These are phyloP conservation scores for Achaetomium macrosporum DNA, from an alignment of 2,329 filamentous ascomycete genomes.

Conservation along the genomic window DNA sequence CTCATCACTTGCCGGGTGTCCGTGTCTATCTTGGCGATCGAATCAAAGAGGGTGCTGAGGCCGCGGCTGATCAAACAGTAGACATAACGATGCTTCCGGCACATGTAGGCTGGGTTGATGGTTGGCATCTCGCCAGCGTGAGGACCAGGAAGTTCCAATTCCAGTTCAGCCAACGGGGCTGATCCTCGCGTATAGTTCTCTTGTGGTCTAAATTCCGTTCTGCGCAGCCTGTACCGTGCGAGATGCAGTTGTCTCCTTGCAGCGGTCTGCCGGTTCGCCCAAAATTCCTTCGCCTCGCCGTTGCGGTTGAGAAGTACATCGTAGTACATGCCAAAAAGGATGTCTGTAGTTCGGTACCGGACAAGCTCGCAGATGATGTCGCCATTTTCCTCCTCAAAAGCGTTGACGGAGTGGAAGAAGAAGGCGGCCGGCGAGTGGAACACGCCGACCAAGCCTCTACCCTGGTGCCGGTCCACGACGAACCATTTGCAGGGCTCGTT, in stretches of 20 bases:
- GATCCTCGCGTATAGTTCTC: background rate
- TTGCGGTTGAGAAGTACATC: slow-evolving; percentile 55
- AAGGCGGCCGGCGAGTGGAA: slow-evolving; percentile 66
- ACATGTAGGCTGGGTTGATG: background rate
- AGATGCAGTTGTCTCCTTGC: slow-evolving; percentile 30
- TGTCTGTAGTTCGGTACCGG: slow-evolving; percentile 57
- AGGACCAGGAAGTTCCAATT: slow-evolving; percentile 47
- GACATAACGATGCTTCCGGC: slow-evolving; percentile 38
- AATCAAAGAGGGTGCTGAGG: slow-evolving; percentile 54
- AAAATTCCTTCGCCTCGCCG: slow-evolving; percentile 39
- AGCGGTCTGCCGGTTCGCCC: slow-evolving; percentile 33
- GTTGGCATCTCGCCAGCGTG: slow-evolving; percentile 3
- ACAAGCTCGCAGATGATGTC: slow-evolving; percentile 53
- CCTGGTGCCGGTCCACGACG: slow-evolving; percentile 60
- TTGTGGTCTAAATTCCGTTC: slow-evolving; percentile 28
- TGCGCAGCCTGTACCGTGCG: slow-evolving; percentile 38
- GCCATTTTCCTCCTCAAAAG: slow-evolving; percentile 57
- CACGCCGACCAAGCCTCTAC: slow-evolving; percentile 59
- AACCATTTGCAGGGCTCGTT: slow-evolving; percentile 60
- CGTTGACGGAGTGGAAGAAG: slow-evolving; percentile 74
- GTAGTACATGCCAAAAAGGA: slow-evolving; percentile 64
- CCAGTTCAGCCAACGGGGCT: background rate
- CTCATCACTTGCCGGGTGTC: slow-evolving; percentile 29
- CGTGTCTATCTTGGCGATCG: slow-evolving; percentile 46
- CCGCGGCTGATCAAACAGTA: slow-evolving; percentile 40